Evolutionary conservation across 768 basidiomycete species (phyloP).

Genomic region (Gloeostereum incarnatum): DNA sequence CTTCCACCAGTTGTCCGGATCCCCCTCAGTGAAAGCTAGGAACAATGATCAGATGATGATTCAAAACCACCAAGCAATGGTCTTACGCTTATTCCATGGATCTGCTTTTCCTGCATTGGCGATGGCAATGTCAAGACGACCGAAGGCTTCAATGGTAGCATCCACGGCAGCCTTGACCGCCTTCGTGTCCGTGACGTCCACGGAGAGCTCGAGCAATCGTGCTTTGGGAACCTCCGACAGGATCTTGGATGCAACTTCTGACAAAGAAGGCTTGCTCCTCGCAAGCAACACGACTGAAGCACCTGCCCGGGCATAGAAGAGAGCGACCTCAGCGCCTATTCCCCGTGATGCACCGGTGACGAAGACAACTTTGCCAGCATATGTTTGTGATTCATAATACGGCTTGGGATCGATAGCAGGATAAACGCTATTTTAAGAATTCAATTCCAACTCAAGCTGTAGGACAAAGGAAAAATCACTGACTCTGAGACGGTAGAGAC

Average conservation of each 20-base stretch:
- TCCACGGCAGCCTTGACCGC: slow-evolving; percentile 14
- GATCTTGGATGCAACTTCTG: slow-evolving; percentile 13
- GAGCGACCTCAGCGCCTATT: slow-evolving; percentile 15
- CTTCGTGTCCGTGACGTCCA: slow-evolving; percentile 14
- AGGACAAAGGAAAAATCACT: background rate
- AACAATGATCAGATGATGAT: background rate
- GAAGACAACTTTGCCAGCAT: slow-evolving; percentile 17
- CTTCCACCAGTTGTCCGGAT: slow-evolving; percentile 15
- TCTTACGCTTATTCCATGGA: slow-evolving; percentile 11
- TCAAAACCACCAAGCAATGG: background rate
- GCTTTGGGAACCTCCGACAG: slow-evolving; percentile 5
- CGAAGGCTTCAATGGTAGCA: slow-evolving; percentile 13
- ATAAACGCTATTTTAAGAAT: slow-evolving; percentile 9
- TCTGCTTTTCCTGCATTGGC: slow-evolving; percentile 16
- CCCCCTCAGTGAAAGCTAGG: slow-evolving; percentile 10
- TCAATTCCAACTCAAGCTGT: background rate
- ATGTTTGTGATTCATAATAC: slow-evolving; percentile 9
- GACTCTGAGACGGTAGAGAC: slow-evolving; percentile 1
- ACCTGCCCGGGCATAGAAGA: slow-evolving; percentile 17
- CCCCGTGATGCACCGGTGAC: slow-evolving; percentile 17
- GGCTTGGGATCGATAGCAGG: slow-evolving; percentile 16
- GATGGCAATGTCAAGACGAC: slow-evolving; percentile 17
- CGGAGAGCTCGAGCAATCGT: slow-evolving; percentile 10
- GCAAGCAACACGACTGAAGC: slow-evolving; percentile 15
- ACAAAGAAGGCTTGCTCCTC: slow-evolving; percentile 9